These are phyloP conservation scores for Thuidium tamariscinum DNA, from an alignment of 225 moss, liverwort and hornwort genomes.

Conservation along the genomic window DNA sequence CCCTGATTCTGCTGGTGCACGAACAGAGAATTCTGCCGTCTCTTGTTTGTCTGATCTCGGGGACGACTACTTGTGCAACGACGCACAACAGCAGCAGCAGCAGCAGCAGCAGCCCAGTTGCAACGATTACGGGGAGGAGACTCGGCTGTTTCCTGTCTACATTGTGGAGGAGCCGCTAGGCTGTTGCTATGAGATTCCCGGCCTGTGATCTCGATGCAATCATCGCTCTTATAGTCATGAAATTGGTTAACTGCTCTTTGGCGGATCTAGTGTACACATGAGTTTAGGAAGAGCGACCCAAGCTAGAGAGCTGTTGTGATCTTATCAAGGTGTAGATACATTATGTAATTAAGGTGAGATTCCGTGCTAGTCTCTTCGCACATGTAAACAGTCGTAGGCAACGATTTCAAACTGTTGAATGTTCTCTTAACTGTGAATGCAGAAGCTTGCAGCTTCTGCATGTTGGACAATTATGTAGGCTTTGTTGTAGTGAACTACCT, in stretches of 20 bases:
- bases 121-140: not conserved
- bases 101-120: not conserved
- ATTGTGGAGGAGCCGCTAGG: constrained; percentile 11
- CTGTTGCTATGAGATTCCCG: constrained; percentile 12
- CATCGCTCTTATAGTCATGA: not conserved
- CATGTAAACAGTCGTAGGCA: not conserved
- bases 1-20: not conserved
- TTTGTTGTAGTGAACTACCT: not conserved
- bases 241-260: not conserved
- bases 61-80: constrained; percentile 13
- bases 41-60: constrained; percentile 13
- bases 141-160: not conserved
- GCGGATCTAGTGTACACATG: constrained; percentile 27
- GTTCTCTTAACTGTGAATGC: not conserved
- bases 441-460: not conserved
- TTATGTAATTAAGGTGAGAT: constrained; percentile 9
- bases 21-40: not conserved
- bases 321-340: constrained; percentile 4
- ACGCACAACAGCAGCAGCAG: not conserved
- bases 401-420: not conserved
- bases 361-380: not conserved
- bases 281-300: constrained; percentile 11
- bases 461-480: not conserved
- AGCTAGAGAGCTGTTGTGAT: not conserved
- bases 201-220: not conserved